Conservation (phyloP, 2,329 filamentous ascomycete species). For the Myrmaecium sp. region DNA sequence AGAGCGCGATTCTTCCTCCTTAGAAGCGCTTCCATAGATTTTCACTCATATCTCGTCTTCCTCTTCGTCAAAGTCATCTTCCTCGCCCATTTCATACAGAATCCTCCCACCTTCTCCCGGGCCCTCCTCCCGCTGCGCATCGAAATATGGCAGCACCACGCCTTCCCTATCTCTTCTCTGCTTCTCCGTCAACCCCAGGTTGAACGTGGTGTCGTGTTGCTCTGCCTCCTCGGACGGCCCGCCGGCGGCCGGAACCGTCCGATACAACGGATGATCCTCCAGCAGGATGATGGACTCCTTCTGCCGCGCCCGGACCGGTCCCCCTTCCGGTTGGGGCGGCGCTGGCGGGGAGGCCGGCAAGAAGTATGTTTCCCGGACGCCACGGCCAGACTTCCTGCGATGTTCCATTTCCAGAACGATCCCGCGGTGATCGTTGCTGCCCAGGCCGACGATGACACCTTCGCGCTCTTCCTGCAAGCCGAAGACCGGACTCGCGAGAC, state of each 20-base stretch:
- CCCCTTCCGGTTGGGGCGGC: constrained; percentile 5
- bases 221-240: constrained; percentile 32
- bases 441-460: constrained; percentile 56
- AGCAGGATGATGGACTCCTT: constrained; percentile 44
- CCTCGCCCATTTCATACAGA: constrained; percentile 87
- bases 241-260: constrained; percentile 22
- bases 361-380: constrained; percentile 53
- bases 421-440: constrained; percentile 34
- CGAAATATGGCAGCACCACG: constrained; percentile 87
- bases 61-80: constrained; percentile 94
- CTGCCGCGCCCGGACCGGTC: constrained; percentile 18
- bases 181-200: constrained; percentile 74
- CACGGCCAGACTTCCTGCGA: constrained; percentile 63
- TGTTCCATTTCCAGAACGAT: constrained; percentile 76
- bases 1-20: background rate
- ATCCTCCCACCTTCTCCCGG: constrained; percentile 80
- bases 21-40: background rate
- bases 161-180: constrained; percentile 74
- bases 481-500: constrained; percentile 57
- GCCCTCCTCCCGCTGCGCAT: constrained; percentile 60
- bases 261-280: constrained; percentile 60
- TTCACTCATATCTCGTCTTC: constrained; percentile 78
- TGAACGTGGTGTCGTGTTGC: constrained; percentile 58
- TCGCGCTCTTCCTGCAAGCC: constrained; percentile 64
- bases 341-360: constrained; percentile 20